A percentile compares a stretch with the other conserved stretches of the same genome.
Conservation (phyloP, 495 filamentous ascomycete genomes). For the Trichoderma orchidacearum region DNA sequence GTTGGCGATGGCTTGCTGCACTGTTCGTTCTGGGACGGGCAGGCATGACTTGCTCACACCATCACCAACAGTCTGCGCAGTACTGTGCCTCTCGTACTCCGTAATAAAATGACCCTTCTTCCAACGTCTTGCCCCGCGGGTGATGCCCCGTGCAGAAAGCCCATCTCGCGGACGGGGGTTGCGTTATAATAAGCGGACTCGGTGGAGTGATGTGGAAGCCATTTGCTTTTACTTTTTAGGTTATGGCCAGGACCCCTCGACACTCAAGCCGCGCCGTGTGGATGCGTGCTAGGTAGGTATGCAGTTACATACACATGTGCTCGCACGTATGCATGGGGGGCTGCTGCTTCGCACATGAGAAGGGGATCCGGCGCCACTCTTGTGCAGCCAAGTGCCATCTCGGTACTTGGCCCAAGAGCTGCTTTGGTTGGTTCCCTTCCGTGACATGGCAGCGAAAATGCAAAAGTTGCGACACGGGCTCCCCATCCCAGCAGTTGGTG, state of each 20-base stretch:
- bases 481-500: too few species aligned
- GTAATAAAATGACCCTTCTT: too few species aligned
- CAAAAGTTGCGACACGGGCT: too few species aligned
- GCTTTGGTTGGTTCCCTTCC: not conserved
- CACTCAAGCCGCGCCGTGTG: not conserved
- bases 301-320: too few species aligned
- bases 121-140: not conserved
- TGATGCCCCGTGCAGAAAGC: not conserved
- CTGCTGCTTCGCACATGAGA: not conserved
- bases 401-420: not conserved
- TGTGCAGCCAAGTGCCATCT: constrained; percentile 1
- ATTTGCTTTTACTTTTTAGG: not conserved
- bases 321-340: not conserved
- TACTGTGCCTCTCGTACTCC: too few species aligned
- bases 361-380: not conserved
- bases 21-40: not conserved
- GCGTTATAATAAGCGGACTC: not conserved
- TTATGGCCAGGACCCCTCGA: not conserved
- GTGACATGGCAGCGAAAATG: too few species aligned
- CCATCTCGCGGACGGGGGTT: not conserved
- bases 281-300: too few species aligned
- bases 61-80: not conserved
- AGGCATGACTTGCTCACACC: not conserved
- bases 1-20: not conserved
- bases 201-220: not conserved